Evolutionary conservation across 2,329 filamentous ascomycete species (phyloP).

Genomic region (Penicillium sp.): DNA sequence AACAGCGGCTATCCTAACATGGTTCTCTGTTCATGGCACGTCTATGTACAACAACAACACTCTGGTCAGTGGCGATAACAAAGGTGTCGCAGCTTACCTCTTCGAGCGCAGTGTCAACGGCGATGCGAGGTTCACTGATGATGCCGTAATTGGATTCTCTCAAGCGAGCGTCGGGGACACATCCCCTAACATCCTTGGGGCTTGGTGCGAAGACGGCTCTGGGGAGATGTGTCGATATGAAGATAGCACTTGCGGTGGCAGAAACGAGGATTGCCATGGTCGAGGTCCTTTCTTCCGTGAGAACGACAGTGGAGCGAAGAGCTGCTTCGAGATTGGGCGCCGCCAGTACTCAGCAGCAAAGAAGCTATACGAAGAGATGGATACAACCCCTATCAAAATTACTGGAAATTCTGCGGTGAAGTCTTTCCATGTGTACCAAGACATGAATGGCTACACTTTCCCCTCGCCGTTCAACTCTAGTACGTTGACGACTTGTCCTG

Average conservation of each 20-base stretch:
- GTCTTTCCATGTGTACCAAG: slow-evolving; percentile 80
- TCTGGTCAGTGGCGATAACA: slow-evolving; percentile 90
- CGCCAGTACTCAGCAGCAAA: slow-evolving; percentile 48
- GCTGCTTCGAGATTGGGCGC: slow-evolving; percentile 51
- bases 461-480: slow-evolving; percentile 64
- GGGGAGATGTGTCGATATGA: slow-evolving; percentile 56
- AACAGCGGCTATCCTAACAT: slow-evolving; percentile 78
- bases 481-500: slow-evolving; percentile 71
- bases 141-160: slow-evolving; percentile 87
- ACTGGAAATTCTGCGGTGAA: slow-evolving; percentile 66
- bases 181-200: slow-evolving; percentile 80
- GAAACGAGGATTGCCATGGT: slow-evolving; percentile 46
- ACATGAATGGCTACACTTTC: slow-evolving; percentile 77
- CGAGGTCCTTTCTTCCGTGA: slow-evolving; percentile 48
- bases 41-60: slow-evolving; percentile 91
- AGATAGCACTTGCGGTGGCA: slow-evolving; percentile 73
- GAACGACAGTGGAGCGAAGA: slow-evolving; percentile 49
- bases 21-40: slow-evolving; percentile 91
- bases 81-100: slow-evolving; percentile 83
- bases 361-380: slow-evolving; percentile 58
- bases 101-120: slow-evolving; percentile 69
- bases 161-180: slow-evolving; percentile 91
- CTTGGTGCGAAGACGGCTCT: slow-evolving; percentile 84
- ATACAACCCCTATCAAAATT: slow-evolving; percentile 40
- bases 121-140: slow-evolving; percentile 58